These are phyloP conservation scores for Penicillium subrubescens DNA, from an alignment of 495 filamentous ascomycete species.

Conservation along the genomic window DNA sequence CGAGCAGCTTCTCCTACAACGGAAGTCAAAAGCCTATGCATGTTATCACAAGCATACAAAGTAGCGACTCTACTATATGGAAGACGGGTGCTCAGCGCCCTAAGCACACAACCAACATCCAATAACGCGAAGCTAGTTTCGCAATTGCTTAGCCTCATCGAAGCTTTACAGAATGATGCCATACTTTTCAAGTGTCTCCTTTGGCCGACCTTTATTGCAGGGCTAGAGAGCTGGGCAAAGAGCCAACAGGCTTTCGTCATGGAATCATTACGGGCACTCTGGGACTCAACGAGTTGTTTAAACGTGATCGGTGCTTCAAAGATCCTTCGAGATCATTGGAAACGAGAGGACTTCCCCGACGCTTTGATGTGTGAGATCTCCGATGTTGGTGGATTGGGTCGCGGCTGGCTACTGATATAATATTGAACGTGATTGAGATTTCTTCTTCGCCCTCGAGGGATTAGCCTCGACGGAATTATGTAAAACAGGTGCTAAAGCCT, in stretches of 20 bases:
- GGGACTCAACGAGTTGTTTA: constrained; percentile 30
- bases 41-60: constrained; percentile 21
- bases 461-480: no score
- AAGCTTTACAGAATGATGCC: constrained; percentile 42
- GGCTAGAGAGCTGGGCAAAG: constrained; percentile 35
- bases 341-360: neutral
- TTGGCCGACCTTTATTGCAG: constrained; percentile 56
- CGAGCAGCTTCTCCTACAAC: constrained; percentile 25
- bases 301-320: constrained; percentile 27
- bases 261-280: constrained; percentile 19
- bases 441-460: no score
- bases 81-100: constrained; percentile 15
- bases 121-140: constrained; percentile 30
- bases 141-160: constrained; percentile 41
- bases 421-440: neutral
- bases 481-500: no score
- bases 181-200: constrained; percentile 53
- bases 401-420: neutral
- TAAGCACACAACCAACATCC: neutral
- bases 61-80: constrained; percentile 21
- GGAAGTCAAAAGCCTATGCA: constrained; percentile 8
- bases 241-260: constrained; percentile 15
- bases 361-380: neutral
- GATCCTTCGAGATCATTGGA: constrained; percentile 5
- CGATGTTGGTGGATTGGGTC: neutral